Evolutionary conservation across 305 asterid species (phyloP).

Genomic region (Solanum hybrid): DNA sequence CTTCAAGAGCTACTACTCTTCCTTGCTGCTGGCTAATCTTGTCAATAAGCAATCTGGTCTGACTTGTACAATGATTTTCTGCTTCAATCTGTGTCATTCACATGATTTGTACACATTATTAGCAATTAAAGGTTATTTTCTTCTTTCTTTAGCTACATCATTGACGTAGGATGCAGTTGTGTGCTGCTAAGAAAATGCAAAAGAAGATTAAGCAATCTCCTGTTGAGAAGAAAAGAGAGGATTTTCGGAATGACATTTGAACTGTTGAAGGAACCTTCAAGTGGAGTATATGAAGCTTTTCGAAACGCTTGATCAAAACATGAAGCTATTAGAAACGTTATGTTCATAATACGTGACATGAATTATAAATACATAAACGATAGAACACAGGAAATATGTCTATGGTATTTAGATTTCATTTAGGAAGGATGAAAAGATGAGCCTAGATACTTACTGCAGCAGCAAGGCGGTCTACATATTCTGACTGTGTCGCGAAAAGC

Average conservation of each 20-base stretch:
- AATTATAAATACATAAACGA: neutral
- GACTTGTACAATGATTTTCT: conserved; percentile 80
- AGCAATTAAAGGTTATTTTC: neutral
- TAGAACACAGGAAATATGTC: neutral
- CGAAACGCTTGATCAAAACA: neutral
- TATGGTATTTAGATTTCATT: neutral
- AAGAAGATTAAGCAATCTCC: neutral
- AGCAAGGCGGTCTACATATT: conserved; percentile 85
- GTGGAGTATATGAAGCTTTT: neutral
- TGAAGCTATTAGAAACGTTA: neutral
- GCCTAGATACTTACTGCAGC: conserved; percentile 54
- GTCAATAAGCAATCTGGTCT: conserved; percentile 68
- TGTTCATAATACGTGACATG: neutral
- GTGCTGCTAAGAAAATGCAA: neutral
- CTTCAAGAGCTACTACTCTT: conserved; percentile 65
- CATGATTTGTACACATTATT: conserved; percentile 9
- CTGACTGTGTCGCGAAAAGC: conserved; percentile 72
- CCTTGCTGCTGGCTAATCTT: conserved; percentile 86
- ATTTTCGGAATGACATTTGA: neutral
- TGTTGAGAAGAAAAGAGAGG: neutral
- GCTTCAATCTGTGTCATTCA: conserved; percentile 59
- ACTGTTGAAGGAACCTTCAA: neutral
- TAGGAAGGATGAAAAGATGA: neutral
- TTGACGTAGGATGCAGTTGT: neutral
- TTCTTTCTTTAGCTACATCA: neutral